Evolutionary conservation across 371 early-diverging fungal species (phyloP), one percentile per base, ranked within the genome.

Genomic region (Rhizopus delemar): DNA sequence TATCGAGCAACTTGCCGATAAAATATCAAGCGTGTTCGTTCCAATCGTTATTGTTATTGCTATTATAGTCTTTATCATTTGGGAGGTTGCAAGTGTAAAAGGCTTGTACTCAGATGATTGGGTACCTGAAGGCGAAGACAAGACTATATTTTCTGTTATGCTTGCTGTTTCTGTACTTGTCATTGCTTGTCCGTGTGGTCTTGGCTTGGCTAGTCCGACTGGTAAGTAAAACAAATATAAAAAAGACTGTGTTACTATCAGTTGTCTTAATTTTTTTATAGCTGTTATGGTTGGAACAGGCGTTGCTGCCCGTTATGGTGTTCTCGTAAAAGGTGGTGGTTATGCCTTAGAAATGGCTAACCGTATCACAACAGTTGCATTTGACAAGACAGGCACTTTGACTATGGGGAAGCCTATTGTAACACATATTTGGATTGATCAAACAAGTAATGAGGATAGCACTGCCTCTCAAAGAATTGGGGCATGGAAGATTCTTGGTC

Each of bases 211-310:
- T 81, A 94, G 81, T 66, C 93, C 93, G 69, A 93, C 95, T 41
- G 65, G 65, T 65, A 65, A 50, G 43, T 13, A 43, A 43, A 43
- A 43, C 15, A 35, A 22, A 22, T 22, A 22, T 22, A 2, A 49
- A 41, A 22, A 45, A 15, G 12, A 5, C 12, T 36, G 9, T n/a
- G 15, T 28, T 8, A 7, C 46, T 56, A 31, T 4, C 11, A 39
- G 34, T 59, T 9, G 43, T 53, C 9, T 35, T 33, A 38, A 31
- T 4, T n/a, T 46, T 7, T 13, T 22, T 41, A 9, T 70, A 74
- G 93, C 94, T 8, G 85, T 95, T 29, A 93, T 94, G 78, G 91
- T 93, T n/a, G 94, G 94, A 16, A 94, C 93, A 34, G 88, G 90
- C 39, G 81, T 95, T 16, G 92, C 94, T n/a, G 88, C 91, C 33